Percentiles rank a stretch among this genome's conserved stretches.
phyloP scores from a whole-genome alignment of 2,329 filamentous ascomycete species.

The Penicillium janthinellum region DNA sequence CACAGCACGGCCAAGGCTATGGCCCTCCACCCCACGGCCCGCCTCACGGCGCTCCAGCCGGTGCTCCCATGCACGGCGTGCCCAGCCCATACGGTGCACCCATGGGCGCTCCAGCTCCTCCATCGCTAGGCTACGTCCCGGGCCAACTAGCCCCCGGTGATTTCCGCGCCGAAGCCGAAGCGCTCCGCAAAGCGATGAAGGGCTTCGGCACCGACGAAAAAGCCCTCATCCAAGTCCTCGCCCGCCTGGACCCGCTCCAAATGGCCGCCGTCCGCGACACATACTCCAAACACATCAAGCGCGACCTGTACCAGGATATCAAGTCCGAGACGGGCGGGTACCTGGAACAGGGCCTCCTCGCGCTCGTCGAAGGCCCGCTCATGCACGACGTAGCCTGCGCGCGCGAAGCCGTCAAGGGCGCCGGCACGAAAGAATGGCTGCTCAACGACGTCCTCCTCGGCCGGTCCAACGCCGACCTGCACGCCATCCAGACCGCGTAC shows the following conservation, averaged over 20 bases:
- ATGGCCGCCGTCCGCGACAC: conserved; percentile 67
- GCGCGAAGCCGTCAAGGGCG: conserved; percentile 71
- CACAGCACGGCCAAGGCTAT: conserved; percentile 30
- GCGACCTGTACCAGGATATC: conserved; percentile 74
- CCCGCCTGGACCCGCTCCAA: conserved; percentile 76
- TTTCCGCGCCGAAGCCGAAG: conserved; percentile 67
- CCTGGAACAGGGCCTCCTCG: conserved; percentile 73
- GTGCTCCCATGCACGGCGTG: conserved; percentile 42
- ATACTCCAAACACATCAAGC: conserved; percentile 66
- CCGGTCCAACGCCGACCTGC: conserved; percentile 82
- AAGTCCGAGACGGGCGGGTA: conserved; percentile 74
- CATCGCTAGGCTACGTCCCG: conserved; percentile 74
- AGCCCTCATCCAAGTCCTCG: conserved; percentile 68
- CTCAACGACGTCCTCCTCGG: conserved; percentile 84
- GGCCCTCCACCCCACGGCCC: conserved; percentile 17
- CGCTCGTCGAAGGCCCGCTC: conserved; percentile 77
- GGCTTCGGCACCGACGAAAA: conserved; percentile 89
- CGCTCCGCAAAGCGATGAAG: conserved; percentile 82
- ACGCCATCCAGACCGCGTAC: conserved; percentile 81
- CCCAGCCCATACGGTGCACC: conserved; percentile 27
- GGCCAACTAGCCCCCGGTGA: conserved; percentile 69
- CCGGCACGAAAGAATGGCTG: conserved; percentile 82
- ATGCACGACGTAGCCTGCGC: conserved; percentile 72
- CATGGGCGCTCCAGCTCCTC: conserved; percentile 55
- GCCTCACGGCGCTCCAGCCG: conserved; percentile 22